Evolutionary conservation across 148 eudicot genomes (phyloP), one percentile per base, ranked within the genome.

Genomic region (Camellia lanceoleosa): DNA sequence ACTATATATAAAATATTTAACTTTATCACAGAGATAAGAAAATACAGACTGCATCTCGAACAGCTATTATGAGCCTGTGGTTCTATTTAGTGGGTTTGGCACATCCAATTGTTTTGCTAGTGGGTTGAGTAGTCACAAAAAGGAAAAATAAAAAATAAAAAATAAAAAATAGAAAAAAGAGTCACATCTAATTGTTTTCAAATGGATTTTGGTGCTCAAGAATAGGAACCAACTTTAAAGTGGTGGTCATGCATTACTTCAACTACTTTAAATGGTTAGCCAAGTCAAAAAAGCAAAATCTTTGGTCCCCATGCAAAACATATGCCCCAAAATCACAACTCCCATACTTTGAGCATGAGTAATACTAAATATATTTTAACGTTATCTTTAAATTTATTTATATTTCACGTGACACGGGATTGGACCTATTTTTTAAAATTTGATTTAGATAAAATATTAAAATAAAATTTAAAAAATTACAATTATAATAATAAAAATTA

Each of bases 11-110:
- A 30, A 30, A 30, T 30, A 30, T 30, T 30, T 30, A 30, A 30
- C 38, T 30, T 30, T 30, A 30, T 30, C 38, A 1, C 38, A 30
- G 38, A 30, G 38, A 30, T 16, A 18, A 3, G 6, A 18, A 63
- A 63, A 63, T 18, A 18, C 67, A 4, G 38, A 63, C 20, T 49
- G 38, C 38, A 30, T 30, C 38, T 30, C 38, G 38, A 30, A 30
- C 38, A 30, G 38, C 38, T 30, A 30, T 30, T 30, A 20, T 18
- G 23, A 63, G 52, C 52, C 52, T 49, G 0, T 18, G 23, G 30
- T 9, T 73, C 8, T 30, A 7, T 7, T 75, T 75, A 44, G 67
- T 75, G 78, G 78, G 78, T 75, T 75, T 58, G 78, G 78, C 68
- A 41, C 8, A 5, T 42, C 1, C 18, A 60, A 15, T 75, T 75